phyloP scores from a whole-genome alignment of 441 rosid species.

The Aquilaria agallochum region DNA sequence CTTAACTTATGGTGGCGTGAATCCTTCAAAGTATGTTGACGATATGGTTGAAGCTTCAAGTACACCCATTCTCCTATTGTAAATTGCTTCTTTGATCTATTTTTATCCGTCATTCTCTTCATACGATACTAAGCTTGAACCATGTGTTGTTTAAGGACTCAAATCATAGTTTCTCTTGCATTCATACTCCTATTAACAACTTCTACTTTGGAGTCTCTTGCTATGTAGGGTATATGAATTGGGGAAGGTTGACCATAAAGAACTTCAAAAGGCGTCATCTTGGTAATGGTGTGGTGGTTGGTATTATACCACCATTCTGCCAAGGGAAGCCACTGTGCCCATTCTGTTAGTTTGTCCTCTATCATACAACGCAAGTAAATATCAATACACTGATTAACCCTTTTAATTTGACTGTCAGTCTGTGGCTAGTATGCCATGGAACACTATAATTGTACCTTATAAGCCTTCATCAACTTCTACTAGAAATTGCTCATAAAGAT shows the following conservation, averaged over 20 bases:
- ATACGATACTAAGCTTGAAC: background rate
- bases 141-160: background rate
- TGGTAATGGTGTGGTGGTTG: background rate
- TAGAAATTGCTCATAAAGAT: background rate
- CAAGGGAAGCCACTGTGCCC: background rate
- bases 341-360: background rate
- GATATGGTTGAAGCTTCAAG: background rate
- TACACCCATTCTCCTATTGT: background rate
- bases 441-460: background rate
- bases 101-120: background rate
- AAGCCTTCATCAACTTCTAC: background rate
- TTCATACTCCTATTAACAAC: background rate
- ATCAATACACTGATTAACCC: background rate
- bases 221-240: background rate
- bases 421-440: background rate
- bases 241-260: background rate
- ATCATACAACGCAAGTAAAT: background rate
- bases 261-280: background rate
- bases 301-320: background rate
- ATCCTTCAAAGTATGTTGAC: background rate
- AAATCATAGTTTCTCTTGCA: background rate
- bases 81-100: background rate
- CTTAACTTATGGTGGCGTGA: background rate
- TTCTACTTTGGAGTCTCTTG: background rate
- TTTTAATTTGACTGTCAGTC: background rate